Evolutionary conservation across 2,329 filamentous ascomycete species (phyloP).

Genomic region (Fusarium armeniacum): DNA sequence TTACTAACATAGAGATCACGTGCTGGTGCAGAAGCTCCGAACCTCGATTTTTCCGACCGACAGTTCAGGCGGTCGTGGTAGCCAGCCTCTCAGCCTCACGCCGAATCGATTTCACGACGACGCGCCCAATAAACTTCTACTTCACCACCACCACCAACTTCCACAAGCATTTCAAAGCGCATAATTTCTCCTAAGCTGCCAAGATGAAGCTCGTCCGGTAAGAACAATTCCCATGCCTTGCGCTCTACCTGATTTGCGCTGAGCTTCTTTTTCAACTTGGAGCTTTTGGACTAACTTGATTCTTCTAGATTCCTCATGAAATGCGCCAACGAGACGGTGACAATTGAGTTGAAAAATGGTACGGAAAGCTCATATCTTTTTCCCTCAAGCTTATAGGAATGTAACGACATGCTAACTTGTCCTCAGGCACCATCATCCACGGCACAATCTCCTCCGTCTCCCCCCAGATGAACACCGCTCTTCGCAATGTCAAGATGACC

Average conservation of each 20-base stretch:
- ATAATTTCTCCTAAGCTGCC: constrained; percentile 49
- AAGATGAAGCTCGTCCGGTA: constrained; percentile 98
- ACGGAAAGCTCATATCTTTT: constrained; percentile 50
- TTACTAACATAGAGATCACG: constrained; percentile 38
- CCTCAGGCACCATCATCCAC: constrained; percentile 89
- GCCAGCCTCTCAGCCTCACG: constrained; percentile 52
- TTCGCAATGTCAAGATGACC: constrained; percentile 98
- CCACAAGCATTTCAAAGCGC: constrained; percentile 17
- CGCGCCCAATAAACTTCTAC: constrained; percentile 37
- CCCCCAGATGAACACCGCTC: constrained; percentile 97
- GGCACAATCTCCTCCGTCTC: constrained; percentile 97
- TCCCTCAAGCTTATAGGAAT: neutral
- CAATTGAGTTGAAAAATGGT: constrained; percentile 99
- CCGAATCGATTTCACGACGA: constrained; percentile 41
- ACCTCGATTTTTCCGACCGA: constrained; percentile 54
- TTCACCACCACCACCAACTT: constrained; percentile 20
- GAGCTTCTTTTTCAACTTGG: constrained; percentile 40
- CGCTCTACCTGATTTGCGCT: constrained; percentile 39
- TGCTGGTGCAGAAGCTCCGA: constrained; percentile 40
- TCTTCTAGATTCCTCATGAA: constrained; percentile 94
- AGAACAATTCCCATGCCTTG: constrained; percentile 52
- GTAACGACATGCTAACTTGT: constrained; percentile 28
- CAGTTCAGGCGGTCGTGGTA: constrained; percentile 47
- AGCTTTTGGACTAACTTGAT: constrained; percentile 47
- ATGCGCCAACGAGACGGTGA: constrained; percentile 98